phyloP scores from a whole-genome alignment of 768 basidiomycete genomes.

The Boletus reticuloceps region DNA sequence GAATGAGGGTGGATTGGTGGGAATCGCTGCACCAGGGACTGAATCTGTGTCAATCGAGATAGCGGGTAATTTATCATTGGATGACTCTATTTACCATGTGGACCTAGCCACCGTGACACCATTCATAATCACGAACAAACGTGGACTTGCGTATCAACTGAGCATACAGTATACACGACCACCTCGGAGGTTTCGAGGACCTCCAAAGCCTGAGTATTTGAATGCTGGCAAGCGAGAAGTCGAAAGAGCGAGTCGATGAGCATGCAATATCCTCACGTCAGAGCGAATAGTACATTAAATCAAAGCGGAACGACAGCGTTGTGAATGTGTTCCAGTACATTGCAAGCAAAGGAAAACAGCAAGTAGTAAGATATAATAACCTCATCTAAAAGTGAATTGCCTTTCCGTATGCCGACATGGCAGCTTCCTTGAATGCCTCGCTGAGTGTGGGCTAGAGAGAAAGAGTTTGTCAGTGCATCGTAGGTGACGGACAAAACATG shows the following conservation, averaged over 20 bases:
- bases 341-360: slow-evolving; percentile 15
- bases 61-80: too few relatives aligned
- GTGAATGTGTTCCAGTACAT: slow-evolving; percentile 18
- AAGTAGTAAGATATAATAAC: slow-evolving; percentile 7
- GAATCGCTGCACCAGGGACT: too few relatives aligned
- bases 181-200: too few relatives aligned
- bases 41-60: too few relatives aligned
- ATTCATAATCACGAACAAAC: too few relatives aligned
- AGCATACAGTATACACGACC: too few relatives aligned
- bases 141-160: too few relatives aligned
- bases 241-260: background rate
- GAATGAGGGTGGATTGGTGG: too few relatives aligned
- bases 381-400: slow-evolving; percentile 76
- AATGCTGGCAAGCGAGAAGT: too few relatives aligned
- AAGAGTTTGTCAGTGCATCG: slow-evolving; percentile 10
- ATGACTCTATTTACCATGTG: too few relatives aligned
- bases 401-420: slow-evolving; percentile 79
- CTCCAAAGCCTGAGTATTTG: too few relatives aligned
- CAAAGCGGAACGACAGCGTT: background rate
- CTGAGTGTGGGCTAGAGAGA: slow-evolving; percentile 67
- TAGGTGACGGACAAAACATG: background rate
- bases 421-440: slow-evolving; percentile 96
- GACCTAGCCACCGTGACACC: too few relatives aligned
- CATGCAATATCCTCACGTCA: background rate
- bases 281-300: background rate